Percentiles rank a stretch among this genome's conserved stretches.
Evolutionary conservation across 371 early-diverging fungal genomes (phyloP).

Genomic region (Coemansia sp.): DNA sequence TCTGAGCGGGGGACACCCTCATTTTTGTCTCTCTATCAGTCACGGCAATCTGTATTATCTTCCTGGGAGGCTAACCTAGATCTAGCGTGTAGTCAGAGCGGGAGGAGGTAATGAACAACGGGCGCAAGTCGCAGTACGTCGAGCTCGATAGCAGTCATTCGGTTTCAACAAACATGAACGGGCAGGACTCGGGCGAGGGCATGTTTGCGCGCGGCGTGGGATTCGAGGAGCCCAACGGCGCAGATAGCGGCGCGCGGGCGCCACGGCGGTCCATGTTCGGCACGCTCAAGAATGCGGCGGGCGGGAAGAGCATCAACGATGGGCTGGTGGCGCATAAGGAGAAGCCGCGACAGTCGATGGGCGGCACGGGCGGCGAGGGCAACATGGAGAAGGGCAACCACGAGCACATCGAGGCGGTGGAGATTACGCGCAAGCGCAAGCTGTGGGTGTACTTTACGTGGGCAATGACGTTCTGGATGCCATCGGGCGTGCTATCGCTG

Average conservation of each 20-base stretch:
- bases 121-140: conserved; percentile 36
- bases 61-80: background rate
- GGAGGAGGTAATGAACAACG: conserved; percentile 13
- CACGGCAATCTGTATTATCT: background rate
- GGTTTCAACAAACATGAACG: conserved; percentile 18
- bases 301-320: conserved; percentile 3
- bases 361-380: conserved; percentile 47
- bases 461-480: conserved; percentile 83
- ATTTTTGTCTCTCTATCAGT: background rate
- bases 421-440: conserved; percentile 38
- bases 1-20: no score
- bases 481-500: conserved; percentile 54
- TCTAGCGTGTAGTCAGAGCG: background rate
- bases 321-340: background rate
- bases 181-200: background rate
- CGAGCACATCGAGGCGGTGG: conserved; percentile 43
- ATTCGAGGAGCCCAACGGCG: conserved; percentile 18
- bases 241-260: background rate
- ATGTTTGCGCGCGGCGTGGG: conserved; percentile 40
- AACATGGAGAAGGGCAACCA: conserved; percentile 46
- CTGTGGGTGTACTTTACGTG: conserved; percentile 81
- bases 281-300: conserved; percentile 17
- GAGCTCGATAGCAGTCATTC: conserved; percentile 25
- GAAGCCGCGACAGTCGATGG: conserved; percentile 13
- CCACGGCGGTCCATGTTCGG: conserved; percentile 20